These are phyloP conservation scores for Acanthamoeba triangularis DNA, from an alignment of 208 protist genomes.

Conservation along the genomic window DNA sequence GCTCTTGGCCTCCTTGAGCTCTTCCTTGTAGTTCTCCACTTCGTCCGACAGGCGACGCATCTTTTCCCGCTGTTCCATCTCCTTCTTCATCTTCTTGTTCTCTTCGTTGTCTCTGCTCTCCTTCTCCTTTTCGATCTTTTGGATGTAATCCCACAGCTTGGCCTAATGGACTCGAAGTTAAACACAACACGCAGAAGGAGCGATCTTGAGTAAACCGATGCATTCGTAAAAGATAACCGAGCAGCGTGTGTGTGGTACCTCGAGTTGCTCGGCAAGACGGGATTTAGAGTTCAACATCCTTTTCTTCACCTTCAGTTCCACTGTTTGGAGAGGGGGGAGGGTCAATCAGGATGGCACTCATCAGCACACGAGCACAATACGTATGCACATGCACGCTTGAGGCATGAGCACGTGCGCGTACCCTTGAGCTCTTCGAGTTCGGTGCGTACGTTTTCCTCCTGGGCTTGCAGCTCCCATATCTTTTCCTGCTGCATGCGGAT, in stretches of 20 bases:
- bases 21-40: conserved; percentile 61
- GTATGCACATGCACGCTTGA: neutral
- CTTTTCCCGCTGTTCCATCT: conserved; percentile 56
- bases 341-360: neutral
- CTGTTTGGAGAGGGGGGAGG: neutral
- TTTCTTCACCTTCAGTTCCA: conserved; percentile 65
- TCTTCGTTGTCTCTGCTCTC: conserved; percentile 54
- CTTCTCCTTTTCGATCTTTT: conserved; percentile 68
- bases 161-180: neutral
- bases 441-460: neutral
- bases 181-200: neutral
- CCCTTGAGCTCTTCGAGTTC: conserved; percentile 44
- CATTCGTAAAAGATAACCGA: neutral
- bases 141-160: conserved; percentile 63
- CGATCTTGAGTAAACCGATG: neutral
- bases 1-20: conserved; percentile 23
- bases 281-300: conserved; percentile 49
- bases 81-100: conserved; percentile 59
- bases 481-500: conserved; percentile 45
- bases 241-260: neutral
- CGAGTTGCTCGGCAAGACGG: conserved; percentile 22
- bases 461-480: conserved; percentile 37
- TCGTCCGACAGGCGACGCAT: conserved; percentile 5
- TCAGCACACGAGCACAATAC: neutral
- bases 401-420: neutral